These are phyloP conservation scores for Vanilla planifolia DNA, from an alignment of 106 monocot species.

Conservation along the genomic window DNA sequence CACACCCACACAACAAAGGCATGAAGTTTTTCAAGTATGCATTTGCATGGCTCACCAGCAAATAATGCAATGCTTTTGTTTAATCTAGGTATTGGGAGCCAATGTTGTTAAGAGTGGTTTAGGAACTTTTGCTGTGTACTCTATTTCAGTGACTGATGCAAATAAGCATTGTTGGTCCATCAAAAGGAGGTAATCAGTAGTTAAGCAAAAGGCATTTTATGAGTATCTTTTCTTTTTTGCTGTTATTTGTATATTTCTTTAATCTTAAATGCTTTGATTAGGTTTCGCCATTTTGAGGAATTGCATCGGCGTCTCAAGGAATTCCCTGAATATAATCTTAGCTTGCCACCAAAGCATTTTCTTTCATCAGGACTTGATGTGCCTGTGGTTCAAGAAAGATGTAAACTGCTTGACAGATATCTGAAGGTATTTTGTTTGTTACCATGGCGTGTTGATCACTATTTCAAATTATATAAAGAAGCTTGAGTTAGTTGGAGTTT, in stretches of 20 bases:
- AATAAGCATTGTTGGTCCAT: slow-evolving; percentile 88
- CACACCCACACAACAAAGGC: too few relatives aligned
- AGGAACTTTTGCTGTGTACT: slow-evolving; percentile 87
- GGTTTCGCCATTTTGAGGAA: slow-evolving; percentile 97
- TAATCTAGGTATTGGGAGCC: slow-evolving; percentile 72
- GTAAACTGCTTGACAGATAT: slow-evolving; percentile 80
- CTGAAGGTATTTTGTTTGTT: slow-evolving; percentile 51
- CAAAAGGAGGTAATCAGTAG: slow-evolving; percentile 75
- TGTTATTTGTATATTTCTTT: slow-evolving; percentile 9
- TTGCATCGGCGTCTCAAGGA: slow-evolving; percentile 86
- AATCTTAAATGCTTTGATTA: slow-evolving; percentile 18
- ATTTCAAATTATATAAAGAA: too few relatives aligned
- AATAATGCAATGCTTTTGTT: slow-evolving; percentile 6
- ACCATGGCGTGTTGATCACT: too few relatives aligned
- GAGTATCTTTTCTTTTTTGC: background rate
- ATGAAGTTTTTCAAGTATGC: background rate
- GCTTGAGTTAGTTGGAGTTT: too few relatives aligned
- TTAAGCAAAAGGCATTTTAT: background rate
- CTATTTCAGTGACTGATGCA: slow-evolving; percentile 85
- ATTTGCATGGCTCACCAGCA: slow-evolving; percentile 1
- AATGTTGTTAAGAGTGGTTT: slow-evolving; percentile 92
- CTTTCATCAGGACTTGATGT: slow-evolving; percentile 85
- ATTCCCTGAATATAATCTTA: slow-evolving; percentile 84
- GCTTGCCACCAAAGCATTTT: slow-evolving; percentile 90
- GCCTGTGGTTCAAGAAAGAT: slow-evolving; percentile 81